phyloP scores from a whole-genome alignment of 495 filamentous ascomycete species.

The Ascodesmis nigricans region DNA sequence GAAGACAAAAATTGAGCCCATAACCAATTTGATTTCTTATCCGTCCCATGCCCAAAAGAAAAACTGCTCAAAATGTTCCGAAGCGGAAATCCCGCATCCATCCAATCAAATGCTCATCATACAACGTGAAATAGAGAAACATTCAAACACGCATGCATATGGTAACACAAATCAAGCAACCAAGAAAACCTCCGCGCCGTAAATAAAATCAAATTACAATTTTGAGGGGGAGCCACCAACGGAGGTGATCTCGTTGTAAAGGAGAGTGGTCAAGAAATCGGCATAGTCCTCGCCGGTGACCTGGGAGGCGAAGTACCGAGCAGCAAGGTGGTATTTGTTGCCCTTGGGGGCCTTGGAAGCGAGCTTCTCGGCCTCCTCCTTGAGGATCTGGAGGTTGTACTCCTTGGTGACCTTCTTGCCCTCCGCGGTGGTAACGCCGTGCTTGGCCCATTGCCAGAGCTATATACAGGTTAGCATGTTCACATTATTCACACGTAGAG shows the following conservation, averaged over 20 bases:
- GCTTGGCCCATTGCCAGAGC: conserved; percentile 90
- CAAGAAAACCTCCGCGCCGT: too few species aligned
- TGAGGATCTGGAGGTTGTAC: conserved; percentile 65
- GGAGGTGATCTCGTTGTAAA: conserved; percentile 91
- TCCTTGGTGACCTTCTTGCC: conserved; percentile 85
- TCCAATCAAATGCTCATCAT: too few species aligned
- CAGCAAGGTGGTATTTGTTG: conserved; percentile 78
- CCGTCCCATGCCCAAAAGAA: too few species aligned
- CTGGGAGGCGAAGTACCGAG: conserved; percentile 78
- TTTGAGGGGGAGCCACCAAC: conserved; percentile 30
- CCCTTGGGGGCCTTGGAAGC: conserved; percentile 57
- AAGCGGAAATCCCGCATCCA: too few species aligned
- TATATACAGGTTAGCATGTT: conserved; percentile 23
- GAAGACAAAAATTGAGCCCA: too few species aligned
- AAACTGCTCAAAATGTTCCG: too few species aligned
- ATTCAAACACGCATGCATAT: too few species aligned
- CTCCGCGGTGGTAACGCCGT: conserved; percentile 66
- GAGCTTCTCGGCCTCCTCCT: conserved; percentile 64
- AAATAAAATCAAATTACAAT: conserved; percentile 14
- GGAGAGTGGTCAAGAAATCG: conserved; percentile 82
- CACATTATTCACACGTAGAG: background rate
- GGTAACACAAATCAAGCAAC: too few species aligned
- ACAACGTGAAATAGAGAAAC: too few species aligned
- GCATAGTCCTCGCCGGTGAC: conserved; percentile 94
- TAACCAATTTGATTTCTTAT: too few species aligned